Percentiles rank a stretch among this genome's conserved stretches.
Evolutionary conservation across 306 rosid species (phyloP).

Genomic region (Boehmeria nivea): DNA sequence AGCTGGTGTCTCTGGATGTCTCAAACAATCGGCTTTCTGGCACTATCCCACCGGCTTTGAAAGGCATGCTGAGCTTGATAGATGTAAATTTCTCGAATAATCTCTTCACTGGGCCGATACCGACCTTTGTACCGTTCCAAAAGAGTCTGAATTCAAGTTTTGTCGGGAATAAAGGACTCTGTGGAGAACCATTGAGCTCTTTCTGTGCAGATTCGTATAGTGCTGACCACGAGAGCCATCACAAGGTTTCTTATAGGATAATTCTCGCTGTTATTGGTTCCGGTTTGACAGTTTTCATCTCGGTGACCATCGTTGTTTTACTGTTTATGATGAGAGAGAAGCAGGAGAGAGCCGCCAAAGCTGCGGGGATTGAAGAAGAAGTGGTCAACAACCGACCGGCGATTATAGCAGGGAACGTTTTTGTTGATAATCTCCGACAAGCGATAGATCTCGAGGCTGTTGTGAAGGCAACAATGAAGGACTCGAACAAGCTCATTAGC

Average conservation of each 20-base stretch:
- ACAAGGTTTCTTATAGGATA: slow-evolving; percentile 86
- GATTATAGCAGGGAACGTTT: slow-evolving; percentile 74
- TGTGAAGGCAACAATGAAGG: slow-evolving; percentile 84
- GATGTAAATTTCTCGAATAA: slow-evolving; percentile 96
- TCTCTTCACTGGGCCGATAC: slow-evolving; percentile 69
- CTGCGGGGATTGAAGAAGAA: slow-evolving; percentile 58
- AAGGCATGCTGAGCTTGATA: slow-evolving; percentile 95
- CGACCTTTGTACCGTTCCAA: slow-evolving; percentile 81
- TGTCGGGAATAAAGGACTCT: slow-evolving; percentile 72
- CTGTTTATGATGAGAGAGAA: slow-evolving; percentile 88
- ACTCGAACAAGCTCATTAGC: slow-evolving; percentile 70
- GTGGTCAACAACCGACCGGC: slow-evolving; percentile 41
- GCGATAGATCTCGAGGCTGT: slow-evolving; percentile 87
- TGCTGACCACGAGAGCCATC: slow-evolving; percentile 50
- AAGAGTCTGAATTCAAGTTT: slow-evolving; percentile 85
- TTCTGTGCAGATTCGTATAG: slow-evolving; percentile 47
- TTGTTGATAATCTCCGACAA: slow-evolving; percentile 78
- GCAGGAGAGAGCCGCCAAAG: slow-evolving; percentile 77
- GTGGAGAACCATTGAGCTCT: slow-evolving; percentile 81
- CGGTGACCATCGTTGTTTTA: slow-evolving; percentile 77
- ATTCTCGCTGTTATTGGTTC: slow-evolving; percentile 85
- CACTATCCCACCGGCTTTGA: slow-evolving; percentile 64
- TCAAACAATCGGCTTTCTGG: slow-evolving; percentile 83
- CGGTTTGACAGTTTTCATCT: slow-evolving; percentile 75
- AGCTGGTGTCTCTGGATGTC: slow-evolving; percentile 88